Evolutionary conservation across 2,329 filamentous ascomycete genomes (phyloP).

Genomic region (Trichoderma arundinaceum): DNA sequence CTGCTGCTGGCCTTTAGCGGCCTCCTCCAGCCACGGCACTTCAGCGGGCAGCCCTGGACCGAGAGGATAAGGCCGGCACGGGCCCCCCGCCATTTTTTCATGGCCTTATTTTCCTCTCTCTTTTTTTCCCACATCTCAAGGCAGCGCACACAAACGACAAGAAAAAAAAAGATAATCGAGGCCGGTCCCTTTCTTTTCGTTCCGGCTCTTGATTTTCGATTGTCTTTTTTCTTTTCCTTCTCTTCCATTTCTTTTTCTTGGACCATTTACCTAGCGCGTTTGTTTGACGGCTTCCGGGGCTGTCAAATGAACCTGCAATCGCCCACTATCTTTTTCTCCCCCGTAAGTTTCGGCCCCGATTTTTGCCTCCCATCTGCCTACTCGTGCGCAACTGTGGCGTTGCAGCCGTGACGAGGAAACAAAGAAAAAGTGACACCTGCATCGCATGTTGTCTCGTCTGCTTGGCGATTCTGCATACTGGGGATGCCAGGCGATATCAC

Average conservation of each 20-base stretch:
- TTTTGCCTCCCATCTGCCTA: background rate
- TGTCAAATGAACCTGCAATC: constrained; percentile 99
- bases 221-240: background rate
- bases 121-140: constrained; percentile 32
- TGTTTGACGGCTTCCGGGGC: constrained; percentile 80
- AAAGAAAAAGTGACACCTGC: background rate
- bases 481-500: background rate
- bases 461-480: background rate
- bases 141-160: constrained; percentile 25
- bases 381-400: background rate
- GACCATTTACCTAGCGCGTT: constrained; percentile 69
- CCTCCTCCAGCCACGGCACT: constrained; percentile 21
- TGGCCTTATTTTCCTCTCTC: constrained; percentile 36
- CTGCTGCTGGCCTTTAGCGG: constrained; percentile 12
- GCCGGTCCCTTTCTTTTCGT: constrained; percentile 36
- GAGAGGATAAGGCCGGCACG: constrained; percentile 39
- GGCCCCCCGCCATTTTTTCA: constrained; percentile 34
- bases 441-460: background rate
- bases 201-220: constrained; percentile 28
- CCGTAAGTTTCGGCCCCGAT: constrained; percentile 56
- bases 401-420: background rate
- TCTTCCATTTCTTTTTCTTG: constrained; percentile 30
- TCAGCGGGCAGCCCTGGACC: constrained; percentile 2
- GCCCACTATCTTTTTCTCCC: constrained; percentile 63
- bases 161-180: constrained; percentile 29